Conservation (phyloP, 306 rosid genomes). For the Phaseolus lunatus region DNA sequence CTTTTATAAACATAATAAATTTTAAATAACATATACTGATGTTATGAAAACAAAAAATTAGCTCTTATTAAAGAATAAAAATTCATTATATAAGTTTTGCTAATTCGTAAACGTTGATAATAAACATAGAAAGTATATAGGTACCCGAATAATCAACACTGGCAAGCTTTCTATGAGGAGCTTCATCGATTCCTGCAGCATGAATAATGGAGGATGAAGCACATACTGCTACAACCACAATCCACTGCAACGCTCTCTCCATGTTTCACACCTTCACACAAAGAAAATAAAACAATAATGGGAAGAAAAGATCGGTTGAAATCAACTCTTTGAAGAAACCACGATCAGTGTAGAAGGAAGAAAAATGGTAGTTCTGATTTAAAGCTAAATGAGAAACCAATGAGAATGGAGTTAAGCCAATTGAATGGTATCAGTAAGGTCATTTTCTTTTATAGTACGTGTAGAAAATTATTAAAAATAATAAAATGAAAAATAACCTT, state of each 20-base stretch:
- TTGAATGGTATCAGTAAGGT: too few species aligned
- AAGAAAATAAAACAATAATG: neutral
- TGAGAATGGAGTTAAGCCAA: too few species aligned
- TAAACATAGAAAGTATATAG: neutral
- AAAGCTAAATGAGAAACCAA: neutral
- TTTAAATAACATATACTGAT: too few species aligned
- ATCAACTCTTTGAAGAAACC: neutral
- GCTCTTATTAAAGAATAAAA: too few species aligned
- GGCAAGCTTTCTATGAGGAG: neutral
- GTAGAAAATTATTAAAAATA: neutral
- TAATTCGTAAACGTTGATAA: neutral
- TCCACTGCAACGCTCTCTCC: conserved; percentile 9
- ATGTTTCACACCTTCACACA: neutral
- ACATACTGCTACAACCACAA: neutral
- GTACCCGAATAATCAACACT: neutral
- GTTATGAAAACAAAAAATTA: too few species aligned
- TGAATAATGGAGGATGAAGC: neutral
- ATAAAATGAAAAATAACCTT: neutral
- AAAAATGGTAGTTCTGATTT: neutral
- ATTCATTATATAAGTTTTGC: neutral
- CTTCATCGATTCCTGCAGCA: neutral
- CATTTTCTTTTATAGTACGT: neutral
- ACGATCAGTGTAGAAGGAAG: neutral
- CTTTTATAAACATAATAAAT: too few species aligned
- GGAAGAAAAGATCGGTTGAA: neutral